Evolutionary conservation across 352 stramenopile genomes (phyloP), one percentile per base, ranked within the genome.

Genomic region (Pythium coloratum): DNA sequence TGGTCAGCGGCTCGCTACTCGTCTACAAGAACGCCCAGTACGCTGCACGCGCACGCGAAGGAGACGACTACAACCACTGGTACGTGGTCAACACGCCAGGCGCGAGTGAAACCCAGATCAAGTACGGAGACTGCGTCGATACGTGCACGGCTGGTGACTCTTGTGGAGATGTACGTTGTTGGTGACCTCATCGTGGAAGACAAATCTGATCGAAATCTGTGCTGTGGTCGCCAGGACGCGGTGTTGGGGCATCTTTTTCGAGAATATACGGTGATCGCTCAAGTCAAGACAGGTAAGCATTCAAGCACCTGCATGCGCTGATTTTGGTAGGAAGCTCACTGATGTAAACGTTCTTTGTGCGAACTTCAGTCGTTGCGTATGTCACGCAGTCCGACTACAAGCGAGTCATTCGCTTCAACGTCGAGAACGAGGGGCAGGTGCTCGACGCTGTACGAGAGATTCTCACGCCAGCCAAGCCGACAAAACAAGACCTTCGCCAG

Each of bases 351-450:
- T 12, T 61, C 54, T 3, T 24, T 61, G 20, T 62, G 36, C 36
- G 8, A 28, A 7, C 24, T 69, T 30, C n/a, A 80, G 76, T 82
- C 26, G 54, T 78, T 3, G 70, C 69, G 9, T 82, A 64, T 24
- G 54, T 85, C 20, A 82, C 62, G 5, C 77, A 81, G 54, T 61
- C 73, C 6, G 72, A 80, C 16, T 85, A 76, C 54, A 75, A 72
- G 49, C 67, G 75, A 30, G 71, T 76, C 0, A 54, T 64, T 3
- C 72, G 75, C 10, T 87, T 79, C 61, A 76, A 81, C 28, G 51
- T 85, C 7, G 55, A 71, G 49, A 76, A 57, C 13, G 67, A 75
- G 47, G n/a, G 40, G 2, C 32, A 63, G 26, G 20, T 81, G 5
- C n/a, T 81, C 3, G 63, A 67, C 18, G 55, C 47, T 6, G 65